These are phyloP conservation scores for Leptodermis oblonga DNA, from an alignment of 257 asterid genomes.

Conservation along the genomic window DNA sequence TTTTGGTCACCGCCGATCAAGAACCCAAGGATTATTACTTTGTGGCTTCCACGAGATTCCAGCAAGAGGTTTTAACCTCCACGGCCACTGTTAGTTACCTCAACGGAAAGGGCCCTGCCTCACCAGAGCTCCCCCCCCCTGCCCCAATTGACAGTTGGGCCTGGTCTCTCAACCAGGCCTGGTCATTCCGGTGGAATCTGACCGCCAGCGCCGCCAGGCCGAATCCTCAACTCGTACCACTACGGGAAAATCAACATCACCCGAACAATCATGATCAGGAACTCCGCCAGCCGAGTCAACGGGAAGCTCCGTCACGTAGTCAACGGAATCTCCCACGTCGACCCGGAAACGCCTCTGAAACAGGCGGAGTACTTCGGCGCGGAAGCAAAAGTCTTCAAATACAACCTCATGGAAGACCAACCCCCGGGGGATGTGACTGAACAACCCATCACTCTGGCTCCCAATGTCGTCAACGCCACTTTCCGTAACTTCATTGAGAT, in stretches of 20 bases:
- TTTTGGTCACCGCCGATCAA: slow-evolving; percentile 47
- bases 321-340: slow-evolving; percentile 52
- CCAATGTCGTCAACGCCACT: slow-evolving; percentile 48
- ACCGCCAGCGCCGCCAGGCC: slow-evolving; percentile 78
- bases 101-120: slow-evolving; percentile 39
- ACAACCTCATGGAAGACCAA: slow-evolving; percentile 36
- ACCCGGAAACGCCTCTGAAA: slow-evolving; percentile 51
- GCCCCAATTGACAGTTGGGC: slow-evolving; percentile 44
- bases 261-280: slow-evolving; percentile 45
- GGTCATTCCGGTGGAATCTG: slow-evolving; percentile 54
- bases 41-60: slow-evolving; percentile 53
- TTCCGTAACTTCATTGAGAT: slow-evolving; percentile 54
- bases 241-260: slow-evolving; percentile 60
- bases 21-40: slow-evolving; percentile 47
- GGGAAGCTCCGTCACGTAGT: slow-evolving; percentile 44
- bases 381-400: slow-evolving; percentile 40
- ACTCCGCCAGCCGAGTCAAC: slow-evolving; percentile 21
- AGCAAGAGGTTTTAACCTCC: slow-evolving; percentile 26
- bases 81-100: slow-evolving; percentile 39
- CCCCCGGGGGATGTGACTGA: slow-evolving; percentile 22
- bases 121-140: slow-evolving; percentile 37
- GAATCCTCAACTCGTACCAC: slow-evolving; percentile 61
- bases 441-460: slow-evolving; percentile 30
- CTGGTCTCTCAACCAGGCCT: slow-evolving; percentile 61
- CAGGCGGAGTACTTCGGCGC: slow-evolving; percentile 47